These are phyloP conservation scores for Colletotrichum siamense DNA, from an alignment of 2,329 filamentous ascomycete genomes.

Conservation along the genomic window DNA sequence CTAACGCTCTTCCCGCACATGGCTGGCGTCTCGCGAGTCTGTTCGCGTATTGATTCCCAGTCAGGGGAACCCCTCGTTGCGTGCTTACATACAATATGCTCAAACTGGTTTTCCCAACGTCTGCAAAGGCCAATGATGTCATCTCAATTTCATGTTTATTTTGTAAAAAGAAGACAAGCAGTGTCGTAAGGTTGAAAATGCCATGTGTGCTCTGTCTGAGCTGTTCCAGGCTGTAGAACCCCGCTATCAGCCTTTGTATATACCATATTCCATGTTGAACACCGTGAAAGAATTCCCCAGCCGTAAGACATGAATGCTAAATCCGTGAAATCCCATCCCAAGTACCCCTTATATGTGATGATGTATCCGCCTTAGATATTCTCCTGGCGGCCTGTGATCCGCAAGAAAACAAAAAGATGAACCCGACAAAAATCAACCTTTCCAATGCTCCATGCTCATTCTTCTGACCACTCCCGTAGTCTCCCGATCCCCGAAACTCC, in stretches of 20 bases:
- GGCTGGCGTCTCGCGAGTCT: background rate
- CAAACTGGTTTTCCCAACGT: background rate
- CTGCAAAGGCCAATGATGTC: background rate
- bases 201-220: constrained; percentile 12
- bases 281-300: background rate
- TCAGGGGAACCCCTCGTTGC: background rate
- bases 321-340: background rate
- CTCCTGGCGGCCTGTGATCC: background rate
- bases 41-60: background rate
- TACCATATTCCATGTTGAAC: background rate
- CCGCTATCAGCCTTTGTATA: constrained; percentile 14
- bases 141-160: background rate
- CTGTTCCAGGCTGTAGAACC: constrained; percentile 18
- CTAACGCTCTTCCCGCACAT: background rate
- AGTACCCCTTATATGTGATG: background rate
- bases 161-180: background rate
- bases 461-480: background rate
- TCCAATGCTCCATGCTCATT: background rate
- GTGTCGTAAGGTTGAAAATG: background rate
- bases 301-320: background rate
- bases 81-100: background rate
- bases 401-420: background rate
- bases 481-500: background rate
- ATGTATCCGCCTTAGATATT: background rate
- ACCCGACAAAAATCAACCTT: background rate